Percentiles rank a stretch among this genome's conserved stretches.
These are phyloP conservation scores for Boletus vermiculosoides DNA, from an alignment of 768 basidiomycete species.

Conservation along the genomic window DNA sequence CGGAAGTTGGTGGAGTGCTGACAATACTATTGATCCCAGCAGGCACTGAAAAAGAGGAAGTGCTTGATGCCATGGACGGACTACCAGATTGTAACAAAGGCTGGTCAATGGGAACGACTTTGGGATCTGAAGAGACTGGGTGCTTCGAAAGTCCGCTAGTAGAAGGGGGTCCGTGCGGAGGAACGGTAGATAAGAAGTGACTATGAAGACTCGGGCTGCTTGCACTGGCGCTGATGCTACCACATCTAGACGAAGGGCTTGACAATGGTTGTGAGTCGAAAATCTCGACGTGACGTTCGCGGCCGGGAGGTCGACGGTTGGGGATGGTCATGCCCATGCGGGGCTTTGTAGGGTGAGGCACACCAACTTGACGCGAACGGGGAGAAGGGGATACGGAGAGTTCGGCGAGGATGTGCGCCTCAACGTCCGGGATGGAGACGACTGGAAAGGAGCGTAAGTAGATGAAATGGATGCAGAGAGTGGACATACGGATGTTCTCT, in stretches of 20 bases:
- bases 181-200: constrained; percentile 13
- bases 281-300: constrained; percentile 72
- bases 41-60: constrained; percentile 49
- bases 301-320: constrained; percentile 43
- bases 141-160: constrained; percentile 28
- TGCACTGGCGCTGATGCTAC: constrained; percentile 32
- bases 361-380: constrained; percentile 76
- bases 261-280: constrained; percentile 79
- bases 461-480: constrained; percentile 23
- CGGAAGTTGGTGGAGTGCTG: constrained; percentile 59
- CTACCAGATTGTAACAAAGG: constrained; percentile 36
- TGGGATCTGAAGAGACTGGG: constrained; percentile 4
- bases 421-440: constrained; percentile 80
- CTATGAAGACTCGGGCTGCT: constrained; percentile 20
- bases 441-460: constrained; percentile 42
- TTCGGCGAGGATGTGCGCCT: constrained; percentile 68
- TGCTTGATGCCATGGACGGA: constrained; percentile 29
- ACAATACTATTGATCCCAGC: constrained; percentile 32
- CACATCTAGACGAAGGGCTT: constrained; percentile 44
- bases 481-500: constrained; percentile 85
- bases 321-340: constrained; percentile 64
- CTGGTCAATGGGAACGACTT: constrained; percentile 3
- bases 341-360: constrained; percentile 67
- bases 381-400: constrained; percentile 66
- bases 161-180: constrained; percentile 8